A percentile compares a stretch with the other conserved stretches of the same genome.
phyloP scores from a whole-genome alignment of 352 stramenopile species.

The Pythium oligandrum region DNA sequence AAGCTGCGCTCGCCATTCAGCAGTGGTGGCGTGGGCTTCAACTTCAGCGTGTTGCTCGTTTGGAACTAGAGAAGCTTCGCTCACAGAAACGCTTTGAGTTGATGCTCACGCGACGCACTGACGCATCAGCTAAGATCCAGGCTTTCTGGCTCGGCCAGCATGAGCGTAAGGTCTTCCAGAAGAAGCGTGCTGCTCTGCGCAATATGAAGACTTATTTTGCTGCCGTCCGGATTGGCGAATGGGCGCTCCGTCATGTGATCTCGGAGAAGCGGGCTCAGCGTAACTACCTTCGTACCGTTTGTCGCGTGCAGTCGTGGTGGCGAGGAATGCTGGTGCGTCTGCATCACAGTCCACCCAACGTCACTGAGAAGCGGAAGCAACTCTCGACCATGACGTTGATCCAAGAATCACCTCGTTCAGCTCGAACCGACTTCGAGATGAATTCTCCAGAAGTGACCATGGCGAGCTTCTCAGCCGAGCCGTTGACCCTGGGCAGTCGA shows the following conservation, averaged over 20 bases:
- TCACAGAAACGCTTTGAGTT: conserved; percentile 1
- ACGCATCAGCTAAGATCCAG: conserved; percentile 5
- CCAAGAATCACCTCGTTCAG: background rate
- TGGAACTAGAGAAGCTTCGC: conserved; percentile 2
- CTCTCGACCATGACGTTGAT: conserved; percentile 51
- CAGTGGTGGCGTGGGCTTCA: conserved; percentile 16
- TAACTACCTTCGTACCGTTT: conserved; percentile 14
- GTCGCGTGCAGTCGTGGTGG: conserved; percentile 65
- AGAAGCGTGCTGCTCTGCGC: conserved; percentile 1
- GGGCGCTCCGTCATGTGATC: conserved; percentile 11
- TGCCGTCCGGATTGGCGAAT: conserved; percentile 2
- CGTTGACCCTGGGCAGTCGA: conserved; percentile 49
- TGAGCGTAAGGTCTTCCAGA: background rate
- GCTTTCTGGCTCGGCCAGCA: conserved; percentile 4
- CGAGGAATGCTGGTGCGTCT: conserved; percentile 58
- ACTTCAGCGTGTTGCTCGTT: background rate
- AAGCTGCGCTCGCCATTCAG: conserved; percentile 8
- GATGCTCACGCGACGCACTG: background rate
- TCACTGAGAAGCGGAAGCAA: conserved; percentile 53
- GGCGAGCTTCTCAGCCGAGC: conserved; percentile 10
- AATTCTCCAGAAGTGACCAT: background rate
- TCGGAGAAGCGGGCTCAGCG: conserved; percentile 5
- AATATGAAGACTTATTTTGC: conserved; percentile 11
- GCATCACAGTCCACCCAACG: conserved; percentile 26
- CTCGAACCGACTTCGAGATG: background rate